phyloP scores from a whole-genome alignment of 345 rosid species.

The Xanthoceras sorbifolium region DNA sequence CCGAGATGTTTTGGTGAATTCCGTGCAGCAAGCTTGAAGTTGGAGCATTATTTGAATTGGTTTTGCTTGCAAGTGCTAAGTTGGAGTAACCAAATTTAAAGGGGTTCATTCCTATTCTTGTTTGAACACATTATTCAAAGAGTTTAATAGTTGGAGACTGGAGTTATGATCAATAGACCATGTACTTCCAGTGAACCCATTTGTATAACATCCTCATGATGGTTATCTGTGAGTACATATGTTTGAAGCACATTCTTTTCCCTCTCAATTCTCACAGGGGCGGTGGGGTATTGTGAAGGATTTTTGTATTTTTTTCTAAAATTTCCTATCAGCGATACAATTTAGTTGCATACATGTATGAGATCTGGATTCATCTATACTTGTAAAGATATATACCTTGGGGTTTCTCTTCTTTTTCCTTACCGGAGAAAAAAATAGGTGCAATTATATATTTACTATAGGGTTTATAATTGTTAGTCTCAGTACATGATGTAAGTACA shows the following conservation, averaged over 20 bases:
- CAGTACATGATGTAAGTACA: background rate
- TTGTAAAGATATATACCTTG: slow-evolving; percentile 2
- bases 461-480: background rate
- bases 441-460: background rate
- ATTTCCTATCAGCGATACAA: background rate
- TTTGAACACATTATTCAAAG: background rate
- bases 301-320: background rate
- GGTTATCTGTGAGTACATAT: background rate
- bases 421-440: background rate
- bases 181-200: background rate
- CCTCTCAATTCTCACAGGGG: background rate
- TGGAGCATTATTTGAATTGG: background rate
- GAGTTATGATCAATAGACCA: background rate
- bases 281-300: background rate
- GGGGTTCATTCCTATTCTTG: background rate
- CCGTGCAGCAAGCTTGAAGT: background rate
- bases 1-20: slow-evolving; percentile 45
- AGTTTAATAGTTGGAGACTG: background rate
- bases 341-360: background rate
- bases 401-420: background rate
- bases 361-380: slow-evolving; percentile 17
- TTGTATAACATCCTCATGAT: background rate
- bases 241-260: background rate
- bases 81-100: background rate
- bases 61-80: slow-evolving; percentile 1